phyloP scores from a whole-genome alignment of 148 eudicot species.

The Fagopyrum homotropicum region DNA sequence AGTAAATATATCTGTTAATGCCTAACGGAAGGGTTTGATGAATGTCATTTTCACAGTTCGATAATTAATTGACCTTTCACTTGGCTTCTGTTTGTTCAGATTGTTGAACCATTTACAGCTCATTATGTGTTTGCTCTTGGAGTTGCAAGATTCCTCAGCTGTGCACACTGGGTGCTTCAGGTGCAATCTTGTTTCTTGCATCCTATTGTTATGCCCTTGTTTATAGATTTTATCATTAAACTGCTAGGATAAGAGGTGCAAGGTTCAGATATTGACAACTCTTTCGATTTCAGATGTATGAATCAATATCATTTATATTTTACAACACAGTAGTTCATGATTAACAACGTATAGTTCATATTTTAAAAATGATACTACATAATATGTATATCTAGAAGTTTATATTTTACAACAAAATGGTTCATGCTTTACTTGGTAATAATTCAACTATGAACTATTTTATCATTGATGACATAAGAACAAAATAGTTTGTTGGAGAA shows the following conservation, averaged over 20 bases:
- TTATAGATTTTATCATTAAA: not conserved
- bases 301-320: too few species aligned
- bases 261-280: too few species aligned
- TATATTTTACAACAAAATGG: too few species aligned
- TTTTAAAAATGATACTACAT: too few species aligned
- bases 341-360: too few species aligned
- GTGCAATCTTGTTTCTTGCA: conserved; percentile 13
- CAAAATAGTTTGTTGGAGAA: conserved; percentile 2
- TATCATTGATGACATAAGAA: not conserved
- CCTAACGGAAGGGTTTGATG: not conserved
- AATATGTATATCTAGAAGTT: too few species aligned
- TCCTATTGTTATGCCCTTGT: not conserved
- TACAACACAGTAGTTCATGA: too few species aligned
- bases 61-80: not conserved
- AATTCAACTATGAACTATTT: not conserved
- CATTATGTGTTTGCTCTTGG: conserved; percentile 49
- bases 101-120: conserved; percentile 51
- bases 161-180: conserved; percentile 55
- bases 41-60: not conserved
- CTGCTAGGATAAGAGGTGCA: not conserved
- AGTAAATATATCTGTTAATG: not conserved
- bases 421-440: not conserved
- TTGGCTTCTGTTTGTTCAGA: conserved; percentile 19
- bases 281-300: too few species aligned
- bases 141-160: conserved; percentile 44